Percentiles rank a stretch among this genome's conserved stretches.
These are phyloP conservation scores for Tricholoma sp. DNA, from an alignment of 768 basidiomycete species.

Conservation along the genomic window DNA sequence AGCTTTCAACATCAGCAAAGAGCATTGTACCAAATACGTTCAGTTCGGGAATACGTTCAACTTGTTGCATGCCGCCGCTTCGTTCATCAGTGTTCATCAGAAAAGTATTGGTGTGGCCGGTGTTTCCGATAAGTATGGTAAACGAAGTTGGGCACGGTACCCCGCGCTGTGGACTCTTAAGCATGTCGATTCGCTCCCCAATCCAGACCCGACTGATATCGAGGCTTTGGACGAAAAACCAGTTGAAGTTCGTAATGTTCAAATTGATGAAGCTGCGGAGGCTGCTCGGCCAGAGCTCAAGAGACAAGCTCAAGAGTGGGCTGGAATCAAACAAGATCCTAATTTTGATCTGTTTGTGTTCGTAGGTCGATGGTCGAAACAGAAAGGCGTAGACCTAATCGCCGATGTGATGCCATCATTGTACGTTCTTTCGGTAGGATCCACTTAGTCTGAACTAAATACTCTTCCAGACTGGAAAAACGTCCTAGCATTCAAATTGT, in stretches of 20 bases:
- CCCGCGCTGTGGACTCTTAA: constrained; percentile 95
- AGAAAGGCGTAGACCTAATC: constrained; percentile 96
- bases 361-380: constrained; percentile 97
- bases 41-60: constrained; percentile 99
- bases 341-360: constrained; percentile 90
- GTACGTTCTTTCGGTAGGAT: constrained; percentile 37
- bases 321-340: constrained; percentile 87
- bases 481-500: constrained; percentile 82
- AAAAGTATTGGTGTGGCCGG: constrained; percentile 93
- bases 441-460: constrained; percentile 4
- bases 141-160: constrained; percentile 95
- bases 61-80: constrained; percentile 87
- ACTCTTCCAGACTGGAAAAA: constrained; percentile 64
- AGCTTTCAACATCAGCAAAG: constrained; percentile 96
- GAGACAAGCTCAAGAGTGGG: constrained; percentile 94
- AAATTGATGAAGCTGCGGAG: constrained; percentile 78
- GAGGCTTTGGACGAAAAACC: constrained; percentile 85
- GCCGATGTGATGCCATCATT: constrained; percentile 91
- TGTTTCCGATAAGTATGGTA: constrained; percentile 97
- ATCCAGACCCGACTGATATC: constrained; percentile 93
- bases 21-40: constrained; percentile 93
- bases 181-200: constrained; percentile 92
- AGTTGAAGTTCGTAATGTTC: constrained; percentile 60
- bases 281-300: constrained; percentile 88
- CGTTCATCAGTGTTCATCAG: constrained; percentile 89